A percentile compares a stretch with the other conserved stretches of the same genome.
These are phyloP conservation scores for Hyaloperonospora arabidopsidis DNA, from an alignment of 352 stramenopile species.

Conservation along the genomic window DNA sequence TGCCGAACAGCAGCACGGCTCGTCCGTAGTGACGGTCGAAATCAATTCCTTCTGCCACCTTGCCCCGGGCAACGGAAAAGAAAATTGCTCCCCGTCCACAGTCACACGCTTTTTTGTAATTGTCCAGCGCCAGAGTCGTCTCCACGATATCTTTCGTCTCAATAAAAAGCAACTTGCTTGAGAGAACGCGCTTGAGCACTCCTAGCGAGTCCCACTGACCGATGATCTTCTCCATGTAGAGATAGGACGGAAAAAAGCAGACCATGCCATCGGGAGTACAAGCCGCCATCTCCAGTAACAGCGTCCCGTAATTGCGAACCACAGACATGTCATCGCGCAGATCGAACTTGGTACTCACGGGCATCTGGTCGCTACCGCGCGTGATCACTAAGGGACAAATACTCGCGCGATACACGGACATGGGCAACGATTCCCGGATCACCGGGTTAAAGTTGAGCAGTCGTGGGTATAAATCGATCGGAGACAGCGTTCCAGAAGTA, in stretches of 20 bases:
- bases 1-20: too few relatives aligned
- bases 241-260: conserved; percentile 99
- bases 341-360: conserved; percentile 94
- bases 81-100: conserved; percentile 29
- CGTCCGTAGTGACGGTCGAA: too few relatives aligned
- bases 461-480: conserved; percentile 98
- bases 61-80: conserved; percentile 96
- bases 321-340: conserved; percentile 84
- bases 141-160: conserved; percentile 99
- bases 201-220: conserved; percentile 91
- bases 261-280: conserved; percentile 97
- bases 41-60: conserved; percentile 90
- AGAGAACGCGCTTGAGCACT: conserved; percentile 90
- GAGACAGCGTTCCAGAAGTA: conserved; percentile 93
- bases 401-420: conserved; percentile 96
- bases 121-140: conserved; percentile 97
- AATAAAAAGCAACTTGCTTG: conserved; percentile 98
- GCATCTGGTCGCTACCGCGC: conserved; percentile 92
- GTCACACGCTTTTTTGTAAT: conserved; percentile 96
- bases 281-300: conserved; percentile 89
- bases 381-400: conserved; percentile 98
- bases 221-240: conserved; percentile 99
- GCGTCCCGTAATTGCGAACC: conserved; percentile 92
- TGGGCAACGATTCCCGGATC: conserved; percentile 93
- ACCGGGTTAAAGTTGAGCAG: conserved; percentile 97